Conservation (phyloP, 768 basidiomycete genomes). For the Leccinum variicolor region DNA sequence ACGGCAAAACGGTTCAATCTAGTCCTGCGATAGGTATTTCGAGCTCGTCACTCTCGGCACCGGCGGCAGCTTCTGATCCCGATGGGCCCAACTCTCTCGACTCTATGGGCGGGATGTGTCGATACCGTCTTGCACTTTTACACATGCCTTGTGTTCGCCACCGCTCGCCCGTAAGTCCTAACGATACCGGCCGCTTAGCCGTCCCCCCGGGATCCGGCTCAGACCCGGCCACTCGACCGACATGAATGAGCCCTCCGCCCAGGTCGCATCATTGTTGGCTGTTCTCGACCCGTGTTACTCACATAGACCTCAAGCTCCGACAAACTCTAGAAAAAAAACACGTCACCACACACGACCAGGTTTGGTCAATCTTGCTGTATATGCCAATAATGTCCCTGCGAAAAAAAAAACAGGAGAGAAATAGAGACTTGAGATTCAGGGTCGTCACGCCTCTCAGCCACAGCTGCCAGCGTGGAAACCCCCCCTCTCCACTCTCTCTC, state of each 20-base stretch:
- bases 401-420: neutral
- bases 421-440: conserved; percentile 16
- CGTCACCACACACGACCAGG: neutral
- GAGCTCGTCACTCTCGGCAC: conserved; percentile 15
- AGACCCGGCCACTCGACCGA: neutral
- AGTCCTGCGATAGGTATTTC: neutral
- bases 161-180: neutral
- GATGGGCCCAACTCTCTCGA: neutral
- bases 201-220: conserved; percentile 9
- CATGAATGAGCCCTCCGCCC: conserved; percentile 26
- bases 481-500: neutral
- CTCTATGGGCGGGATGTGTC: neutral
- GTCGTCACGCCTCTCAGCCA: conserved; percentile 18
- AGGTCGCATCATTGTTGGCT: conserved; percentile 18
- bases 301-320: conserved; percentile 19
- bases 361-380: neutral
- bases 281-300: conserved; percentile 13
- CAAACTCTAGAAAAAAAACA: neutral
- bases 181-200: neutral
- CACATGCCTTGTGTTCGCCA: neutral
- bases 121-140: neutral
- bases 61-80: conserved; percentile 17
- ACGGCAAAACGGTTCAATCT: conserved; percentile 16
- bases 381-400: neutral
- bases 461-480: conserved; percentile 17